These are phyloP conservation scores for Coelastrella sp. DNA, from an alignment of 139 green algal genomes.

Conservation along the genomic window DNA sequence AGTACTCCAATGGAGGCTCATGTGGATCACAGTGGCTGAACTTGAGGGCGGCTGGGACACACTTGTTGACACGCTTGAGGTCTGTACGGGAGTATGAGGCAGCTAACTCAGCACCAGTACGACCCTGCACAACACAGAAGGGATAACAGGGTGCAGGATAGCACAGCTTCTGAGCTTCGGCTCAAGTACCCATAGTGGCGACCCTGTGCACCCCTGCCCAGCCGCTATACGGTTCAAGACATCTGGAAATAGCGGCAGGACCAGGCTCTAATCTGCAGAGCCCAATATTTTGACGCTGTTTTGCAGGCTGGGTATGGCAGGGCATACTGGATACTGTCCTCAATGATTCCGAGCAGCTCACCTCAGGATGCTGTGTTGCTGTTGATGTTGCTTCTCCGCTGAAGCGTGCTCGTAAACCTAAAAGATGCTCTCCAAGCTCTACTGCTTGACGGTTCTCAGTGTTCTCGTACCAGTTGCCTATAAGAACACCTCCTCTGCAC, in stretches of 20 bases:
- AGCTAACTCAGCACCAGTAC: not conserved
- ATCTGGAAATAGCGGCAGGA: too few species aligned
- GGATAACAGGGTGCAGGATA: not conserved
- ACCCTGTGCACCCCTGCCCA: too few species aligned
- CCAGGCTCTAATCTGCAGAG: too few species aligned
- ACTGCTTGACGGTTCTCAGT: not conserved
- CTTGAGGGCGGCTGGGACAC: not conserved
- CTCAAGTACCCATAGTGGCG: too few species aligned
- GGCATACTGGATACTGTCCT: too few species aligned
- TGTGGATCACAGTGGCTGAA: conserved; percentile 15
- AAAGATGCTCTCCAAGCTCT: not conserved
- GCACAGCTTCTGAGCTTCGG: too few species aligned
- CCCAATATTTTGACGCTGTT: too few species aligned
- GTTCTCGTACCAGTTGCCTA: conserved; percentile 27
- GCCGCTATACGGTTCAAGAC: too few species aligned
- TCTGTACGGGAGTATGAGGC: conserved; percentile 27
- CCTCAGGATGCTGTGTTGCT: conserved; percentile 24
- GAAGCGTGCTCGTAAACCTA: conserved; percentile 7
- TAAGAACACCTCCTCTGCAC: conserved; percentile 8
- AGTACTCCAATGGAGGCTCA: conserved; percentile 12
- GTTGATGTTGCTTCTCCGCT: conserved; percentile 19
- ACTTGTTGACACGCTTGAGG: conserved; percentile 1
- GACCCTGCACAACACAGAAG: not conserved
- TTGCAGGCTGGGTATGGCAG: too few species aligned
- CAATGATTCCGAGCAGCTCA: too few species aligned